Percentiles rank a stretch among this genome's conserved stretches.
These are phyloP conservation scores for Quercus alba DNA, from an alignment of 306 rosid species.

Conservation along the genomic window DNA sequence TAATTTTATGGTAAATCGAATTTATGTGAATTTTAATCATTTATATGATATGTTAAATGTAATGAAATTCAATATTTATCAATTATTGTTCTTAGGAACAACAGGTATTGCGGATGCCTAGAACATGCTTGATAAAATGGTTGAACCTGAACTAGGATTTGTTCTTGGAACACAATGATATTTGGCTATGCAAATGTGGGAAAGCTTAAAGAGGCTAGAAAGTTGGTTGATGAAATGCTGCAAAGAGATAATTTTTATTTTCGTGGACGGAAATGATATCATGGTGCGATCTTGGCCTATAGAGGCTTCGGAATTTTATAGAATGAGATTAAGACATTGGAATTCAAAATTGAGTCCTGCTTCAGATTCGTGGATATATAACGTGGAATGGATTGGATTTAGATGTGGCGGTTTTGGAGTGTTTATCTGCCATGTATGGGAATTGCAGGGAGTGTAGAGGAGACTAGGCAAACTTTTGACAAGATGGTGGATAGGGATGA, in stretches of 20 bases:
- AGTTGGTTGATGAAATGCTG: constrained; percentile 61
- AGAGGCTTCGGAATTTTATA: constrained; percentile 59
- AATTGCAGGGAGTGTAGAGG: constrained; percentile 65
- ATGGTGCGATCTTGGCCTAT: constrained; percentile 40
- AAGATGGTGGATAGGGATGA: constrained; percentile 12
- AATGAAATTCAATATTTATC: constrained; percentile 11
- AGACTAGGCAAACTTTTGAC: constrained; percentile 29
- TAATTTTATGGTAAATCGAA: no score
- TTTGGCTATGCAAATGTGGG: constrained; percentile 51
- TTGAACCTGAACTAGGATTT: constrained; percentile 32
- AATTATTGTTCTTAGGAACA: no score
- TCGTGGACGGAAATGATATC: constrained; percentile 64
- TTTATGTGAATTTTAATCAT: constrained; percentile 26
- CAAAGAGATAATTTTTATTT: constrained; percentile 44
- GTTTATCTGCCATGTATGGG: constrained; percentile 54
- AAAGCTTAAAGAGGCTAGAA: constrained; percentile 42
- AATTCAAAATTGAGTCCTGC: constrained; percentile 49
- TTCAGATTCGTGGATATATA: constrained; percentile 53
- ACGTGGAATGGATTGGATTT: constrained; percentile 41
- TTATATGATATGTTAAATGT: constrained; percentile 52
- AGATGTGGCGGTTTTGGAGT: constrained; percentile 69
- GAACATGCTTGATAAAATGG: constrained; percentile 56
- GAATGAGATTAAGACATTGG: constrained; percentile 43
- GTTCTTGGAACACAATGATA: constrained; percentile 75
- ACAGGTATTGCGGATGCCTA: constrained; percentile 43